Conservation (phyloP, 768 basidiomycete species). For the Cubamyces sp. region DNA sequence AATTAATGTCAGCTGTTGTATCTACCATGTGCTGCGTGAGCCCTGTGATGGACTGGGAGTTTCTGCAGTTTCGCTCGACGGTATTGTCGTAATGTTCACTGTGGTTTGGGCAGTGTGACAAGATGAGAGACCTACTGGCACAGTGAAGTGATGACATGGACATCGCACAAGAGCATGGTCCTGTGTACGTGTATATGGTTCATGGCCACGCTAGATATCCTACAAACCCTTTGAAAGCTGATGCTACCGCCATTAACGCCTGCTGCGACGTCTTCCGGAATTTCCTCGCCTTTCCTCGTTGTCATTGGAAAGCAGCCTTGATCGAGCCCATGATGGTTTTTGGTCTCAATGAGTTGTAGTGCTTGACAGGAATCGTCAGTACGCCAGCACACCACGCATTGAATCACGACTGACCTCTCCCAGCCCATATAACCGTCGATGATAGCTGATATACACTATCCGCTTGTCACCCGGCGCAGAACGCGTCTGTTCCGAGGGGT, state of each 20-base stretch:
- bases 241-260: no score
- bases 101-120: neutral
- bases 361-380: slow-evolving; percentile 47
- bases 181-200: neutral
- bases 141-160: neutral
- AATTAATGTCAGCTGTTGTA: slow-evolving; percentile 15
- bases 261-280: neutral
- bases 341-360: slow-evolving; percentile 86
- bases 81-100: neutral
- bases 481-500: slow-evolving; percentile 48
- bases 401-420: slow-evolving; percentile 73
- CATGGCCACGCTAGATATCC: no score
- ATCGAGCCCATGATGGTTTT: slow-evolving; percentile 35
- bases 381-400: neutral
- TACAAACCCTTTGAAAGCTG: no score
- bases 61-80: no score
- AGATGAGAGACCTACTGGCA: neutral
- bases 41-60: neutral
- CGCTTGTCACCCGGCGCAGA: slow-evolving; percentile 40
- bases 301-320: slow-evolving; percentile 26
- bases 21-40: slow-evolving; percentile 1
- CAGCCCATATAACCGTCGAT: slow-evolving; percentile 91
- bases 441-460: slow-evolving; percentile 83
- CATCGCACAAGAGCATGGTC: neutral
- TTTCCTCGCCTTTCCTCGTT: neutral